A percentile compares a stretch with the other conserved stretches of the same genome.
phyloP scores from a whole-genome alignment of 2,329 filamentous ascomycete genomes.

The Cryphonectria parasitica region DNA sequence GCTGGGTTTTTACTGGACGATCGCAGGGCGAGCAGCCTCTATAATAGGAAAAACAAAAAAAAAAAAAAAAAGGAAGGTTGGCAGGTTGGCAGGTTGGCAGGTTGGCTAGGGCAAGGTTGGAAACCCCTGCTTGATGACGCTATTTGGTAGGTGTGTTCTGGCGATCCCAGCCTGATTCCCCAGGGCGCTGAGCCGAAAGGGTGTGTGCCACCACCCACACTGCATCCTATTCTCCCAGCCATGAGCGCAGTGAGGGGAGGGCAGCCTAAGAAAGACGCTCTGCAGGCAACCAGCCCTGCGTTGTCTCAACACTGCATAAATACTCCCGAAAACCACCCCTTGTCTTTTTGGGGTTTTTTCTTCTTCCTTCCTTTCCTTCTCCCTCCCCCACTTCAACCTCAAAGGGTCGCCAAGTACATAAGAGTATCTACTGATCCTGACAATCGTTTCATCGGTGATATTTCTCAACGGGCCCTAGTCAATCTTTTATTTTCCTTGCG shows the following conservation, averaged over 20 bases:
- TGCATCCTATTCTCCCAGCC: conserved; percentile 23
- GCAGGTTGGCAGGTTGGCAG: conserved; percentile 4
- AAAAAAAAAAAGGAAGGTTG: background rate
- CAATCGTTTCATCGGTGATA: conserved; percentile 41
- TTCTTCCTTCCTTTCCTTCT: conserved; percentile 45
- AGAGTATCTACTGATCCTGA: conserved; percentile 56
- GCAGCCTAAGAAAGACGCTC: conserved; percentile 5
- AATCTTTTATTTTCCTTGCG: conserved; percentile 41
- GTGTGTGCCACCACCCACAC: conserved; percentile 16
- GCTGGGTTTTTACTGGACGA: conserved; percentile 24
- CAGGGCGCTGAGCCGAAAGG: conserved; percentile 16
- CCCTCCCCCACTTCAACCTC: conserved; percentile 55
- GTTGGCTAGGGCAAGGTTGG: conserved; percentile 17
- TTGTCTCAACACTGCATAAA: conserved; percentile 34
- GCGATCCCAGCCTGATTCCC: conserved; percentile 28
- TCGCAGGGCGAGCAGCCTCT: conserved; percentile 5
- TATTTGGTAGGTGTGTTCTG: conserved; percentile 3
- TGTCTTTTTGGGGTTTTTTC: conserved; percentile 41
- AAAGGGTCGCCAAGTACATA: conserved; percentile 62
- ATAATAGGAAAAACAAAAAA: conserved; percentile 9
- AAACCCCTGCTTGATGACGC: conserved; percentile 25
- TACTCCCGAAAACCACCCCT: conserved; percentile 41
- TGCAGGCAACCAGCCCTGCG: conserved; percentile 31
- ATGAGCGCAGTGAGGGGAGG: background rate
- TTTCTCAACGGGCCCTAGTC: conserved; percentile 60